Conservation (phyloP, 2,329 filamentous ascomycete genomes). For the Exophiala spinifera region DNA sequence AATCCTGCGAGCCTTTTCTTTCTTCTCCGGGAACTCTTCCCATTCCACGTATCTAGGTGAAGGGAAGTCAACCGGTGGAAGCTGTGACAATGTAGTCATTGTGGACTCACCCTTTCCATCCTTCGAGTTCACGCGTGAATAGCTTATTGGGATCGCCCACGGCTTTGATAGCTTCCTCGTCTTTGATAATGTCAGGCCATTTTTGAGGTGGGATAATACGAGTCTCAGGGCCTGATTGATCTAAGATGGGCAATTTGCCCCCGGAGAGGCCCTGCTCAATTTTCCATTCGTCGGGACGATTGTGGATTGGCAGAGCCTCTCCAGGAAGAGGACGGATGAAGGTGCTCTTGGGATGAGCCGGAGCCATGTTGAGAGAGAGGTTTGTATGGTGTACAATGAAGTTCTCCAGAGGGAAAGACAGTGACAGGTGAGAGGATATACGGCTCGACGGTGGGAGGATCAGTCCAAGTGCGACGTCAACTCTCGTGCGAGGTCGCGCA, state of each 20-base stretch:
- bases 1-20: constrained; percentile 56
- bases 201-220: constrained; percentile 36
- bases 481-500: too few species aligned
- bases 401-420: too few species aligned
- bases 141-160: constrained; percentile 40
- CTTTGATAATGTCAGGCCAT: constrained; percentile 25
- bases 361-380: too few species aligned
- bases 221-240: constrained; percentile 40
- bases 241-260: constrained; percentile 46
- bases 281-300: constrained; percentile 51
- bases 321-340: neutral
- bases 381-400: too few species aligned
- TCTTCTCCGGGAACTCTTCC: constrained; percentile 68
- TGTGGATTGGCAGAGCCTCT: constrained; percentile 11
- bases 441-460: too few species aligned
- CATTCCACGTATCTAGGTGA: constrained; percentile 60
- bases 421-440: too few species aligned
- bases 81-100: constrained; percentile 37
- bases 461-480: too few species aligned
- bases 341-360: too few species aligned
- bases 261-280: constrained; percentile 52
- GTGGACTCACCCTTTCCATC: constrained; percentile 45
- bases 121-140: constrained; percentile 45
- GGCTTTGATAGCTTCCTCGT: constrained; percentile 10
- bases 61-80: too few species aligned